phyloP scores from a whole-genome alignment of 75 land plant genomes.

The Pinus tabuliformis region DNA sequence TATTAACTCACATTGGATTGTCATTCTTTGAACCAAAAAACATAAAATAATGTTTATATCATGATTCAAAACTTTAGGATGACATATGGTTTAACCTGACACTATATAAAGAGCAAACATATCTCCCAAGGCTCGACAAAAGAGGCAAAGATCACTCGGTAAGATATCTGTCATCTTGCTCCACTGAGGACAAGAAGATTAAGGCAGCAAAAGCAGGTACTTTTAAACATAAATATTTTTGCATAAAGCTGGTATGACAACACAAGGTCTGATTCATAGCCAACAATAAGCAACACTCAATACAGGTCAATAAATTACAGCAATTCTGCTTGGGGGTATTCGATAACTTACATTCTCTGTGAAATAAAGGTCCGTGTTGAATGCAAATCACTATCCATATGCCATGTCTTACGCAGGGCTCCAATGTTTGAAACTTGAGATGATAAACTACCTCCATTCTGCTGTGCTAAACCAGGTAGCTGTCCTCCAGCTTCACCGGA shows the following conservation, averaged over 20 bases:
- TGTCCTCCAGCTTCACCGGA: constrained; percentile 12
- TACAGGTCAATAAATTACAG: no score
- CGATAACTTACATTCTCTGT: neutral
- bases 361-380: neutral
- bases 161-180: neutral
- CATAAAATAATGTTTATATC: neutral
- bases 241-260: neutral
- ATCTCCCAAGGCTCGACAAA: neutral
- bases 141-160: neutral
- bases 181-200: neutral
- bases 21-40: neutral
- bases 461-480: constrained; percentile 11
- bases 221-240: neutral
- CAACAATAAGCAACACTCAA: neutral
- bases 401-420: neutral
- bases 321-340: neutral
- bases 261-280: neutral
- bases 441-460: constrained; percentile 8
- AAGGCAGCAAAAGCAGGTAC: neutral
- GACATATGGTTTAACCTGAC: neutral
- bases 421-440: neutral
- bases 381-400: neutral
- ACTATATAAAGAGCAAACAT: neutral
- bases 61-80: neutral
- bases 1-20: neutral